phyloP scores from a whole-genome alignment of 768 basidiomycete species.

The Neoboletus magnificus region DNA sequence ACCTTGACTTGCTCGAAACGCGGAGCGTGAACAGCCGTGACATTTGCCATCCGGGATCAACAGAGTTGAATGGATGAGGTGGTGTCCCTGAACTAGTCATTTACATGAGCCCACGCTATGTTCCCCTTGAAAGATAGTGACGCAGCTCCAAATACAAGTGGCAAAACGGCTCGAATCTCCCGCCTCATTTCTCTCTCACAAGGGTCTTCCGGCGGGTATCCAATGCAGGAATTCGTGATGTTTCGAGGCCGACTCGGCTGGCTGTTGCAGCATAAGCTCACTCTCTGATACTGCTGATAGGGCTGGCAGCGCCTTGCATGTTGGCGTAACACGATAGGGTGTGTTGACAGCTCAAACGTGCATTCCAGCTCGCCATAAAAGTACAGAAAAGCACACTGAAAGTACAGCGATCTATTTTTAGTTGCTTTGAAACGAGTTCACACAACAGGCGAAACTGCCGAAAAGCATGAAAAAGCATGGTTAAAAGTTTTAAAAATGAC shows the following conservation, averaged over 20 bases:
- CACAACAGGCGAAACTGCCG: too few species aligned
- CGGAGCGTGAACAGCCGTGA: slow-evolving; percentile 48
- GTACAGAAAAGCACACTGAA: too few species aligned
- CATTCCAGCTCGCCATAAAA: too few species aligned
- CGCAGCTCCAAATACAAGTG: slow-evolving; percentile 65
- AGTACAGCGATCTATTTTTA: too few species aligned
- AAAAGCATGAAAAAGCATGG: too few species aligned
- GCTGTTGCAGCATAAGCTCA: slow-evolving; percentile 5
- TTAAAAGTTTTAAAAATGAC: too few species aligned
- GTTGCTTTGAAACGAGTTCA: too few species aligned
- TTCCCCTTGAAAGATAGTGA: neutral
- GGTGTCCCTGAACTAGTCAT: slow-evolving; percentile 31
- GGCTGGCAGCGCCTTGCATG: too few species aligned
- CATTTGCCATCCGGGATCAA: too few species aligned
- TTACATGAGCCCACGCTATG: slow-evolving; percentile 2
- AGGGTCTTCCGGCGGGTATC: slow-evolving; percentile 72
- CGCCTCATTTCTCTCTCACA: slow-evolving; percentile 69
- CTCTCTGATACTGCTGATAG: too few species aligned
- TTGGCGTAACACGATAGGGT: too few species aligned
- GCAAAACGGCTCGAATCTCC: slow-evolving; percentile 62
- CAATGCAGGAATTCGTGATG: slow-evolving; percentile 68
- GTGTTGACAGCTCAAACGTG: too few species aligned
- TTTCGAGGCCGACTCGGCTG: slow-evolving; percentile 40
- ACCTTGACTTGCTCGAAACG: slow-evolving; percentile 74
- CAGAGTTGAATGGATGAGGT: slow-evolving; percentile 19